Percentiles rank a stretch among this genome's conserved stretches.
phyloP scores from a whole-genome alignment of 2,329 filamentous ascomycete genomes.

The Clonostachys rhizophaga region DNA sequence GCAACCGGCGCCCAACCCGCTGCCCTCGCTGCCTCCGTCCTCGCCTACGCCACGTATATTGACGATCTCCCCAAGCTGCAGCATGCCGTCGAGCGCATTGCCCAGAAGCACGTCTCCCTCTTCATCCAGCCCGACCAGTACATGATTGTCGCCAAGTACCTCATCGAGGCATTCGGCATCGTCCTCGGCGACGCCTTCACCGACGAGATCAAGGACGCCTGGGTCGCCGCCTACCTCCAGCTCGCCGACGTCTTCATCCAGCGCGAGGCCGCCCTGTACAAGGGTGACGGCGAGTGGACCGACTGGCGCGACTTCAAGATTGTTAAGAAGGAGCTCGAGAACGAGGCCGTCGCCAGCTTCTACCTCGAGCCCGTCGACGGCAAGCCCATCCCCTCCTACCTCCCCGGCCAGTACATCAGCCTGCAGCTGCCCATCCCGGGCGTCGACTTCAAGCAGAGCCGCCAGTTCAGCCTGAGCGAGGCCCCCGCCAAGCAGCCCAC shows the following conservation, averaged over 20 bases:
- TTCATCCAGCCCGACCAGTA: conserved; percentile 67
- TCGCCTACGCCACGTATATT: conserved; percentile 69
- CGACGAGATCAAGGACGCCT: conserved; percentile 62
- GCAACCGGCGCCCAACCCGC: conserved; percentile 60
- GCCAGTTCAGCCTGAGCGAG: conserved; percentile 74
- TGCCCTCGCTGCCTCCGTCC: conserved; percentile 65
- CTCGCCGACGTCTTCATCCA: conserved; percentile 68
- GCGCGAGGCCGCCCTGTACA: conserved; percentile 59
- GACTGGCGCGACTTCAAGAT: conserved; percentile 52
- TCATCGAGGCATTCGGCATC: conserved; percentile 62
- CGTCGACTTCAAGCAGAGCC: conserved; percentile 56
- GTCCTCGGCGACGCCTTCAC: conserved; percentile 67
- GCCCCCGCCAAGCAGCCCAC: conserved; percentile 37
- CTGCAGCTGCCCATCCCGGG: conserved; percentile 57
- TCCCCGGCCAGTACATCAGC: conserved; percentile 71
- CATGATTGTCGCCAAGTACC: conserved; percentile 61
- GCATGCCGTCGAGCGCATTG: conserved; percentile 61
- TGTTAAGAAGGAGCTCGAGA: conserved; percentile 55
- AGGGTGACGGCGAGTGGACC: conserved; percentile 35
- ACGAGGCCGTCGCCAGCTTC: conserved; percentile 59
- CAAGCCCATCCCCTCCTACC: conserved; percentile 50
- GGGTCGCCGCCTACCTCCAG: conserved; percentile 67
- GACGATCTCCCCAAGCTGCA: conserved; percentile 60
- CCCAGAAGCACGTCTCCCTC: conserved; percentile 72
- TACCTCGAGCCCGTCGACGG: conserved; percentile 62